Conservation (phyloP, 768 basidiomycete genomes). For the Macrolepiota dolichaula region DNA sequence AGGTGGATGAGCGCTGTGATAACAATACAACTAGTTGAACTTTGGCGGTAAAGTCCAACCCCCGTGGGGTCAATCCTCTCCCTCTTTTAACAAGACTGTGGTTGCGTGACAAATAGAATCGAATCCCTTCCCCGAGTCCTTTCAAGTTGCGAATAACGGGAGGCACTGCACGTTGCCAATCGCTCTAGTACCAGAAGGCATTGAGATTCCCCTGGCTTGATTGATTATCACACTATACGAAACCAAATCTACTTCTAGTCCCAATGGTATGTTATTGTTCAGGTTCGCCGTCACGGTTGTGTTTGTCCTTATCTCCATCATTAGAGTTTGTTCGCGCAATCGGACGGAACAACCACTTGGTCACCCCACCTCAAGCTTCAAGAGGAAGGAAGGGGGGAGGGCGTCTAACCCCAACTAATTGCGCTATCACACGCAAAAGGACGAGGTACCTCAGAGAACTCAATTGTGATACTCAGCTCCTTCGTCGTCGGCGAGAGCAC, state of each 20-base stretch:
- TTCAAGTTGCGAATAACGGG: neutral
- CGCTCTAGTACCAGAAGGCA: neutral
- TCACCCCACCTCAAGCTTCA: neutral
- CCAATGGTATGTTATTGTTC: neutral
- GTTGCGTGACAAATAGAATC: neutral
- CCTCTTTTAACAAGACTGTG: neutral
- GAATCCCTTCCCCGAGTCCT: neutral
- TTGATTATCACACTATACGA: neutral
- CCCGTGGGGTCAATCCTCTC: neutral
- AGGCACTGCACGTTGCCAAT: neutral
- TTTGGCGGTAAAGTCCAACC: neutral
- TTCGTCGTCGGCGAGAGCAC: constrained; percentile 2
- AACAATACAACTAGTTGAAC: neutral
- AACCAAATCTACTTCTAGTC: neutral
- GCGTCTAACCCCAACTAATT: constrained; percentile 1
- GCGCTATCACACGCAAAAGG: neutral
- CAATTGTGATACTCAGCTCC: neutral
- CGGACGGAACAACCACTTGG: constrained; percentile 6
- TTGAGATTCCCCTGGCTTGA: neutral
- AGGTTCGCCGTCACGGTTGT: neutral
- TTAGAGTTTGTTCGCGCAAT: neutral
- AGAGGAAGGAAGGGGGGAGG: no score
- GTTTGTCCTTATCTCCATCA: constrained; percentile 9
- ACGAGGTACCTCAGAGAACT: neutral
- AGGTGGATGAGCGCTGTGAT: constrained; percentile 1